Conservation (phyloP, 2,329 filamentous ascomycete genomes). For the Alternaria dauci region DNA sequence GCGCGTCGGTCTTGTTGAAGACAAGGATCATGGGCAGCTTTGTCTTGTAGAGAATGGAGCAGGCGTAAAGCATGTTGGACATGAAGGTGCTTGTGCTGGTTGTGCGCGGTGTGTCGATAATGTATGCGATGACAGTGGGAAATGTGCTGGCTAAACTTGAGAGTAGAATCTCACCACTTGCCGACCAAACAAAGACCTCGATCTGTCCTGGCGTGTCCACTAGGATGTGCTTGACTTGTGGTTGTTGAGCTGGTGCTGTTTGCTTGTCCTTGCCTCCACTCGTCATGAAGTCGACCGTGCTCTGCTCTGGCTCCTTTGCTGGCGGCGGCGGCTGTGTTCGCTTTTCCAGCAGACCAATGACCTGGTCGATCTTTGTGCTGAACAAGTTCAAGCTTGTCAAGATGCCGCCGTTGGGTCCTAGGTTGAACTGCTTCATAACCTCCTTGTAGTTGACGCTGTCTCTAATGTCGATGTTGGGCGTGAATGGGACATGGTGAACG, state of each 20-base stretch:
- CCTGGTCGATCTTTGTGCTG: slow-evolving; percentile 97
- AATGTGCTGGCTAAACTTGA: slow-evolving; percentile 93
- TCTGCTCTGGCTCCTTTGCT: slow-evolving; percentile 36
- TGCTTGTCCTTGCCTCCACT: slow-evolving; percentile 41
- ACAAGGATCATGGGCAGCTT: slow-evolving; percentile 98
- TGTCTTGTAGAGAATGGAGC: slow-evolving; percentile 98
- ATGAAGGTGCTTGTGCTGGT: slow-evolving; percentile 96
- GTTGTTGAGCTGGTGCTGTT: slow-evolving; percentile 56
- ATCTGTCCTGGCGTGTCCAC: slow-evolving; percentile 98
- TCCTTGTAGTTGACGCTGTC: slow-evolving; percentile 99
- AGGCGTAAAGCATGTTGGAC: slow-evolving; percentile 99
- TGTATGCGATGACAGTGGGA: slow-evolving; percentile 95
- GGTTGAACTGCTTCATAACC: slow-evolving; percentile 99
- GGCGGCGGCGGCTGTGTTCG: slow-evolving; percentile 67
- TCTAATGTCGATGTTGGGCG: slow-evolving; percentile 97
- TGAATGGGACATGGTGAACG: slow-evolving; percentile 91
- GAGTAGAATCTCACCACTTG: slow-evolving; percentile 90
- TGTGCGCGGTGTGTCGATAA: slow-evolving; percentile 95
- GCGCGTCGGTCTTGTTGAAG: slow-evolving; percentile 98
- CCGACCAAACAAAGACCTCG: slow-evolving; percentile 98
- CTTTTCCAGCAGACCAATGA: slow-evolving; percentile 89
- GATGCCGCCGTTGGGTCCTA: slow-evolving; percentile 96
- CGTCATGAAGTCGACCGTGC: slow-evolving; percentile 49
- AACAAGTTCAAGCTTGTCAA: slow-evolving; percentile 95
- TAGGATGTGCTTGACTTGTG: slow-evolving; percentile 78